phyloP scores from a whole-genome alignment of 192 early-diverging fungal species.

The Radiomyces spectabilis region DNA sequence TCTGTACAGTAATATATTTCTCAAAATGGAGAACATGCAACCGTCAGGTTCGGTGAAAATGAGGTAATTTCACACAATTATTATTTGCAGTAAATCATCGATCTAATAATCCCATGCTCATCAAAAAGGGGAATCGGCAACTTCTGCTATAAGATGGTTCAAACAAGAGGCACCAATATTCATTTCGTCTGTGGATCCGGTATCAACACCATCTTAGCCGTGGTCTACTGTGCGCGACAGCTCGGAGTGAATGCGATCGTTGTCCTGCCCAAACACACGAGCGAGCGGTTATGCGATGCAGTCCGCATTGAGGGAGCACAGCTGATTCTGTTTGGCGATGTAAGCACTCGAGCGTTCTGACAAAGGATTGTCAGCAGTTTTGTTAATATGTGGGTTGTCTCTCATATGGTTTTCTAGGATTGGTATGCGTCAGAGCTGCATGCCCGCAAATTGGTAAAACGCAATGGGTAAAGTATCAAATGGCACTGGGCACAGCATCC shows the following conservation, averaged over 20 bases:
- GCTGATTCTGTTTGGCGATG: conserved; percentile 39
- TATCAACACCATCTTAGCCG: conserved; percentile 58
- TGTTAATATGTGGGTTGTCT: not conserved
- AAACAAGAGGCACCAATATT: conserved; percentile 33
- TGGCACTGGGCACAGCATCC: not conserved
- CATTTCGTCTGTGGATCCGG: conserved; percentile 54
- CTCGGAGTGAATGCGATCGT: conserved; percentile 47
- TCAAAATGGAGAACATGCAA: conserved; percentile 73
- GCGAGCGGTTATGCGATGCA: conserved; percentile 41
- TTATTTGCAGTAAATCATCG: not conserved
- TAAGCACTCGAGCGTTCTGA: conserved; percentile 6
- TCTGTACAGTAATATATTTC: conserved; percentile 52
- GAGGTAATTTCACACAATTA: conserved; percentile 26
- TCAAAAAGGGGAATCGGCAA: conserved; percentile 51
- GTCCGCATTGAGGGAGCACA: conserved; percentile 56
- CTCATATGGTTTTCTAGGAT: conserved; percentile 22
- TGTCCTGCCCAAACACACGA: conserved; percentile 44
- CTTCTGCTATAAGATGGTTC: conserved; percentile 44
- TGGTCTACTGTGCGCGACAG: conserved; percentile 59
- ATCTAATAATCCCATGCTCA: not conserved
- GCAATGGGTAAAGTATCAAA: conserved; percentile 34
- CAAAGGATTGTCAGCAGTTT: not conserved
- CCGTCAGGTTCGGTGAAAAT: conserved; percentile 74
- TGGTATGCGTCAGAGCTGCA: conserved; percentile 37
- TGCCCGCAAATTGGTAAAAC: conserved; percentile 35